phyloP scores from a whole-genome alignment of 768 basidiomycete genomes.

The Butyriboletus loyo region DNA sequence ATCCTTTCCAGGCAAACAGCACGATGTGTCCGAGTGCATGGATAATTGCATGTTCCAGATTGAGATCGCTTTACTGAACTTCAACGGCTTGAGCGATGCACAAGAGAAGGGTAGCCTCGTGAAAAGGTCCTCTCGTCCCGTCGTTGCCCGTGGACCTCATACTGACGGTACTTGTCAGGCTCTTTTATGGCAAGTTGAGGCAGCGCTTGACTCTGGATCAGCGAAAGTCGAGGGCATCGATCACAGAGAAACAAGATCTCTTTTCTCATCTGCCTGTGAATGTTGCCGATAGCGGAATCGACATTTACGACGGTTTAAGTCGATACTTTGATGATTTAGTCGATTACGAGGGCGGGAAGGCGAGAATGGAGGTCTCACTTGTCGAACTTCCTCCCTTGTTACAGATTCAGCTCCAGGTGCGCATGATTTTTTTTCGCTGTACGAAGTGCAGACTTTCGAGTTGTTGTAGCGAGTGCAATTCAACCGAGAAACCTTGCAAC shows the following conservation, averaged over 20 bases:
- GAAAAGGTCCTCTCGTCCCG: conserved; percentile 55
- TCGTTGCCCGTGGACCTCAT: neutral
- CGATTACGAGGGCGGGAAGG: conserved; percentile 84
- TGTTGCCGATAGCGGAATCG: conserved; percentile 83
- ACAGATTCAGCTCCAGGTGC: conserved; percentile 93
- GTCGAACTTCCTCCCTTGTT: conserved; percentile 86
- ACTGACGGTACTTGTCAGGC: conserved; percentile 36
- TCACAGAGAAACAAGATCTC: conserved; percentile 85
- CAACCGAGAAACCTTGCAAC: conserved; percentile 85
- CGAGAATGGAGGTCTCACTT: conserved; percentile 81
- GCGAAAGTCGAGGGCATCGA: conserved; percentile 46
- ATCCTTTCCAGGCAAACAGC: conserved; percentile 72
- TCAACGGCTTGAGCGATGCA: conserved; percentile 42
- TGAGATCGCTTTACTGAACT: conserved; percentile 84
- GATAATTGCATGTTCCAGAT: conserved; percentile 99
- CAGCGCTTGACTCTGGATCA: conserved; percentile 49
- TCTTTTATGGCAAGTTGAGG: conserved; percentile 88
- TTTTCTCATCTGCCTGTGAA: conserved; percentile 95
- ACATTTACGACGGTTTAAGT: conserved; percentile 91
- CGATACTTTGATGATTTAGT: conserved; percentile 88
- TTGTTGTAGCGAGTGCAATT: conserved; percentile 80
- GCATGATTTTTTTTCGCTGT: conserved; percentile 15
- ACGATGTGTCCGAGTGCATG: conserved; percentile 98
- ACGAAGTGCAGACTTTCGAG: conserved; percentile 2
- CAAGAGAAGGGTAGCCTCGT: conserved; percentile 75